phyloP scores from a whole-genome alignment of 176 grass and related monocot species.

The Pontederia crassipes region DNA sequence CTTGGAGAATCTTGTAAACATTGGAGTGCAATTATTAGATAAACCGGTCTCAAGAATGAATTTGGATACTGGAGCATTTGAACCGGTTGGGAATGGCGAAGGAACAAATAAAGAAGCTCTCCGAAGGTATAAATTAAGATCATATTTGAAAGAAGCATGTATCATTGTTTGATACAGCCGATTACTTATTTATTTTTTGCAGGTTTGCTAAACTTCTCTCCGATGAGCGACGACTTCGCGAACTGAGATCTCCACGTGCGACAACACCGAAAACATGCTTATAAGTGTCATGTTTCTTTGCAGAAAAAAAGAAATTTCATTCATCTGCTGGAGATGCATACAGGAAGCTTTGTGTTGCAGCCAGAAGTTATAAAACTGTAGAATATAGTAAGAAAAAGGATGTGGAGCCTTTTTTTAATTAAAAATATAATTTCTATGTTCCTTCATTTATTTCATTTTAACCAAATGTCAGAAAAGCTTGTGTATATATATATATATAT shows the following conservation, averaged over 20 bases:
- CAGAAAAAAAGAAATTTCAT: too few relatives aligned
- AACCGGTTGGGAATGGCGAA: neutral
- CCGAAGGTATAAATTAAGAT: neutral
- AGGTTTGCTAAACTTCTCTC: slow-evolving; percentile 61
- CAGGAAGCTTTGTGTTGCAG: too few relatives aligned
- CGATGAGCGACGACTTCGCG: slow-evolving; percentile 38
- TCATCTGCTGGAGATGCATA: too few relatives aligned
- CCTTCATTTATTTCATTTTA: too few relatives aligned
- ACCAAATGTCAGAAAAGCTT: too few relatives aligned
- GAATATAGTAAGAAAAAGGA: too few relatives aligned
- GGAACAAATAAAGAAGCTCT: neutral
- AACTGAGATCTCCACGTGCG: slow-evolving; percentile 27
- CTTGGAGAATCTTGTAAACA: neutral
- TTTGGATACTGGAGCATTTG: neutral
- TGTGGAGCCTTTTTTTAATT: too few relatives aligned
- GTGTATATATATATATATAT: too few relatives aligned
- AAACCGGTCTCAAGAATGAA: neutral
- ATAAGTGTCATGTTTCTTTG: too few relatives aligned
- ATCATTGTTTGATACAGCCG: neutral
- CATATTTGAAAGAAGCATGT: neutral
- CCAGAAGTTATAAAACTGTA: too few relatives aligned
- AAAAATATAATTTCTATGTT: too few relatives aligned
- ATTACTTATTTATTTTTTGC: neutral
- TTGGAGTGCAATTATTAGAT: neutral
- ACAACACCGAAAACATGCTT: too few relatives aligned